Percentiles rank a stretch among this genome's conserved stretches.
phyloP scores from a whole-genome alignment of 2,329 filamentous ascomycete genomes.

The Fusarium sp. region DNA sequence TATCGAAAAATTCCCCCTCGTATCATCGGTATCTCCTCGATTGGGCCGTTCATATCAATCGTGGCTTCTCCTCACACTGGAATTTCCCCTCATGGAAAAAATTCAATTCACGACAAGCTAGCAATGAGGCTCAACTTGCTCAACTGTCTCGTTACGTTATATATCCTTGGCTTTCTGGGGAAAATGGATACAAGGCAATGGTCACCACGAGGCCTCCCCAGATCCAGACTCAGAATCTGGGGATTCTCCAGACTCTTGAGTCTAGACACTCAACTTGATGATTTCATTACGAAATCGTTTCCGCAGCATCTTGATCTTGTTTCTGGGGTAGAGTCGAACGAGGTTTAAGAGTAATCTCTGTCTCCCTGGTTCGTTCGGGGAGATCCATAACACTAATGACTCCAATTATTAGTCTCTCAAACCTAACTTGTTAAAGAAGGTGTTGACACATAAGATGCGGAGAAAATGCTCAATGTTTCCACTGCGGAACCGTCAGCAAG shows the following conservation, averaged over 20 bases:
- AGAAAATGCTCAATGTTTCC: constrained; percentile 29
- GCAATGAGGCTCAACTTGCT: constrained; percentile 23
- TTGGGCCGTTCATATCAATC: constrained; percentile 29
- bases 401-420: constrained; percentile 40
- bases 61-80: constrained; percentile 31
- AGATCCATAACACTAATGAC: constrained; percentile 29
- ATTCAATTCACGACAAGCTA: constrained; percentile 2
- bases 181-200: constrained; percentile 30
- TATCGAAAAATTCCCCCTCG: background rate
- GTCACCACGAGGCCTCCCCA: constrained; percentile 29
- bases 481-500: constrained; percentile 35
- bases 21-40: constrained; percentile 43
- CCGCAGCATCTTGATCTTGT: constrained; percentile 20
- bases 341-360: constrained; percentile 24
- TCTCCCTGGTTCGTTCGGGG: constrained; percentile 21
- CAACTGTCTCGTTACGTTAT: constrained; percentile 17
- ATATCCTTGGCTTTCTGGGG: constrained; percentile 40
- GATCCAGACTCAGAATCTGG: constrained; percentile 24
- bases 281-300: constrained; percentile 43
- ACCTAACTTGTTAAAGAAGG: constrained; percentile 34
- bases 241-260: constrained; percentile 37
- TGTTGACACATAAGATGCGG: constrained; percentile 32
- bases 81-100: constrained; percentile 31
- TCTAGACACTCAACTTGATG: constrained; percentile 27
- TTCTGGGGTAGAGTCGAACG: constrained; percentile 30